Evolutionary conservation across 139 green algal species (phyloP), one percentile per base, ranked within the genome.

Genomic region (Chlorella sp.): DNA sequence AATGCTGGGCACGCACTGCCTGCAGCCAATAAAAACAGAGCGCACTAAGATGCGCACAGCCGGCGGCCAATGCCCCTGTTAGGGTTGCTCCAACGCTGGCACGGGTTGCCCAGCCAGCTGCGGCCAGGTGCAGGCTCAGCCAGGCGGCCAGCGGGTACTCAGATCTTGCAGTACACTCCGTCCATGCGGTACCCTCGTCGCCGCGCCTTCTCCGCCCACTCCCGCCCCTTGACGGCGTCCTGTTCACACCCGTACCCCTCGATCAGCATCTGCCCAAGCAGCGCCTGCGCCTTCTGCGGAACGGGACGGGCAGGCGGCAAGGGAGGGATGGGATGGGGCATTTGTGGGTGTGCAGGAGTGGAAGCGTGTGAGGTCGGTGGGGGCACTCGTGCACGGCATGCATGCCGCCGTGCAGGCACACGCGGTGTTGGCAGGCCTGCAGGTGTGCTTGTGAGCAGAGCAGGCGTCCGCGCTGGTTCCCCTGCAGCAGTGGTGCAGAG

Each of bases 181-280:
- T 96, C 87, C 95, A 97, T 97, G 48, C 93, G 89, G 89, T 97
- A 97, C 12, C 96, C 96, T 14, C 95, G 86, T 34, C 90, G 73
- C 48, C 88, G 87, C 1, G 95, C 96, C 89, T 93, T 96, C 64
- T 96, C 94, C 21, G 85, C 86, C 94, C 95, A 96, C 88, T 96
- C 92, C 86, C 92, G 93, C 9, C 91, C 94, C 12, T 87, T 91
- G 12, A 83, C 83, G 0, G 89, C 39, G 88, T 97, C 92, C 28
- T 91, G 85, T 28, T 95, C 83, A 89, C 95, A 97, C 32, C 96
- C 96, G 53, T 97, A 97, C 16, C 96, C 96, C 88, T 97, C 95
- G 42, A 93, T 86, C 81, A 97, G 92, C 96, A 97, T 97, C 68
- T 97, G 94, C 0, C 95, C 95, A 39, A 97, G 89, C 61, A 97